phyloP scores from a whole-genome alignment of 257 asterid species.

The Przewalskia tangutica region DNA sequence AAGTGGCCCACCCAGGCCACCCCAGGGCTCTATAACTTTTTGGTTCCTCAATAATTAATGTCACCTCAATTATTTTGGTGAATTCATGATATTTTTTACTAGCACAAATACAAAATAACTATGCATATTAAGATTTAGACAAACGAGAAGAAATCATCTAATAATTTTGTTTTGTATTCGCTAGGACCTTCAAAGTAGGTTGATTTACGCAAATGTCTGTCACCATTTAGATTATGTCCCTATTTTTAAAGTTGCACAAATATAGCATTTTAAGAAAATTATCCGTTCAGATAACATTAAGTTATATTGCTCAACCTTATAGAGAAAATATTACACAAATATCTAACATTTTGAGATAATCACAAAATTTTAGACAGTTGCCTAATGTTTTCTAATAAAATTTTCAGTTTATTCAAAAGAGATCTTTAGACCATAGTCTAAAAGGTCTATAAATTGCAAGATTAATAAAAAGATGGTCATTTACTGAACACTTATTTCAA shows the following conservation, averaged over 20 bases:
- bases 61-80: accelerated
- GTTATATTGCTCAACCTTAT: neutral
- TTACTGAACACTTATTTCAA: no score
- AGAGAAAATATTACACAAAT: no score
- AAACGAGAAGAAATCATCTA: neutral
- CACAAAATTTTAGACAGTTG: no score
- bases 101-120: neutral
- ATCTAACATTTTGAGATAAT: no score
- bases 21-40: slow-evolving; percentile 8
- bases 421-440: neutral
- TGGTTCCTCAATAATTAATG: neutral
- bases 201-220: neutral
- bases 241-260: neutral
- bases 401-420: neutral
- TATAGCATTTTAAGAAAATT: neutral
- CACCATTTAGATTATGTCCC: neutral
- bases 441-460: neutral
- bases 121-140: accelerated
- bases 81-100: neutral
- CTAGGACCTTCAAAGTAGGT: neutral
- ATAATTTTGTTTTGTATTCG: neutral
- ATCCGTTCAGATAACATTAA: no score
- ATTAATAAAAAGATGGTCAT: no score
- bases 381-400: no score
- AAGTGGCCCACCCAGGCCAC: slow-evolving; percentile 5